A percentile compares a stretch with the other conserved stretches of the same genome.
Evolutionary conservation across 2,329 filamentous ascomycete genomes (phyloP).

Genomic region (Raffaelea deltoideospora): DNA sequence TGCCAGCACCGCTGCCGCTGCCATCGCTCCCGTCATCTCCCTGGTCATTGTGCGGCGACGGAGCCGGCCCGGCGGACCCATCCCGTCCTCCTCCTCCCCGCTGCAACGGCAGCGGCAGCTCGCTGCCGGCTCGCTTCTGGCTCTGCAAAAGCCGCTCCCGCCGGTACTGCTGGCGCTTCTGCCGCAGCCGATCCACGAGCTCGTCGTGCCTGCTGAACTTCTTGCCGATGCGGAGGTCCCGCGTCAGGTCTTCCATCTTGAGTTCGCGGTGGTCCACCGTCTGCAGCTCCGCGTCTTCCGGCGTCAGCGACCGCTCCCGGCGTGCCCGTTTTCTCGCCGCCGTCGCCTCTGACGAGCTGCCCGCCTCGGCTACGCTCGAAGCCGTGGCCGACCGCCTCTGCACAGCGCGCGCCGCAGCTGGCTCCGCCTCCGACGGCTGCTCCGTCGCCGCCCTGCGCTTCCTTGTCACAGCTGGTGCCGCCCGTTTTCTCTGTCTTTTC

Average conservation of each 20-base stretch:
- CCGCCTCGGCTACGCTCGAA: background rate
- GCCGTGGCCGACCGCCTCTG: too few species aligned
- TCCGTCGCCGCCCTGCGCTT: background rate
- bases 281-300: slow-evolving; percentile 46
- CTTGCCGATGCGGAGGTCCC: slow-evolving; percentile 55
- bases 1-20: too few species aligned
- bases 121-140: slow-evolving; percentile 14
- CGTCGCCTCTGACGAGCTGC: background rate
- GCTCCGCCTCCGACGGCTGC: background rate
- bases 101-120: slow-evolving; percentile 7
- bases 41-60: too few species aligned
- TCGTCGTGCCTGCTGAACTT: slow-evolving; percentile 61
- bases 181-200: slow-evolving; percentile 51
- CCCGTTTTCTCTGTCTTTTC: background rate
- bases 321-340: background rate
- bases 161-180: slow-evolving; percentile 18
- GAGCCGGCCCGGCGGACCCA: background rate
- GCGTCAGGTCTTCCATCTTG: slow-evolving; percentile 59
- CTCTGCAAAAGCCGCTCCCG: slow-evolving; percentile 20
- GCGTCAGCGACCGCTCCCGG: slow-evolving; percentile 34
- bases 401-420: too few species aligned
- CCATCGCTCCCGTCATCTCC: background rate
- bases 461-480: background rate
- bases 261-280: slow-evolving; percentile 50
- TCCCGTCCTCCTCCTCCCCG: slow-evolving; percentile 3